Evolutionary conservation across 257 asterid species (phyloP), one percentile per base, ranked within the genome.

Genomic region (Solanum pennellii): DNA sequence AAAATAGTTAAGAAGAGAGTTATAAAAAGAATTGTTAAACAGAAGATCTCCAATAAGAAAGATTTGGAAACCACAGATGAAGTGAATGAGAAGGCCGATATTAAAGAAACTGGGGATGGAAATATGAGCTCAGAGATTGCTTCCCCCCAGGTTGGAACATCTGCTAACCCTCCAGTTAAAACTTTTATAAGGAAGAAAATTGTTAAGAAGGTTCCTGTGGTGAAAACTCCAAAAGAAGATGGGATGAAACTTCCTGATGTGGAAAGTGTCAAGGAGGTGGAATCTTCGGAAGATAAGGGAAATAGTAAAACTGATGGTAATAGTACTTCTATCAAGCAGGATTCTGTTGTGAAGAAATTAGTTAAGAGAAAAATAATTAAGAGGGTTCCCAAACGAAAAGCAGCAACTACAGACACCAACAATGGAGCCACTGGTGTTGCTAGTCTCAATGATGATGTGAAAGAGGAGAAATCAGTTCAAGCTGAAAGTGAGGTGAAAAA

Each of bases 1-100:
- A 94, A 92, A 92, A 65, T 94, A 86, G 98, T 89, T 83, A 97
- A 96, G 90, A 97, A 94, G 94, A 97, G 94, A 90, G 93, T 94
- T 73, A 87, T 96, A 62, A 96, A 91, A 94, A 94, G 86, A 88
- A 82, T 91, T 86, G 87, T 91, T 44, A 91, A 90, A 74, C 92
- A 86, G 84, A 89, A 88, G 80, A 86, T 83, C 84, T 87, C 86
- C 41, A 88, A 84, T 73, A 89, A 82, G 87, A 88, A 79, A 86
- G 89, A 12, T 41, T 20, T 74, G 83, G 93, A 87, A 82, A 49
- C 85, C 71, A 49, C 85, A 29, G 31, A 49, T 31, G 31, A 82
- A 31, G 85, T 82, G 71, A 82, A 49, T 20, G 71, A 82, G 72
- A 71, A 86, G 60, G 88, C 49, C 93, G 89, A 92, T 93, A 86